Evolutionary conservation across 2,329 filamentous ascomycete genomes (phyloP).

Genomic region (Trichophyton verrucosum): DNA sequence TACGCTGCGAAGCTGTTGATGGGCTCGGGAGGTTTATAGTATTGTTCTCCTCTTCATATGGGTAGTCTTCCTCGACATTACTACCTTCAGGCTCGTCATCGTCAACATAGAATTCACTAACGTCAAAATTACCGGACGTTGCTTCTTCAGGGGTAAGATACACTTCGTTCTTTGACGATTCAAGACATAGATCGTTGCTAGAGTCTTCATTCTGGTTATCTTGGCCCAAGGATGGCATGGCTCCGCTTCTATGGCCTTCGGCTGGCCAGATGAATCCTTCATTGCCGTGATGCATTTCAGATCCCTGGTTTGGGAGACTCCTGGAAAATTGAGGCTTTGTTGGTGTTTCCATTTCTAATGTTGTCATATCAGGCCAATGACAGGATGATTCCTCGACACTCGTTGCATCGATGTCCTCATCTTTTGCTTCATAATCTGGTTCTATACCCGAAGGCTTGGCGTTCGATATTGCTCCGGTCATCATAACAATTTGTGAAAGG

Average conservation of each 20-base stretch:
- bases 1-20: constrained; percentile 14
- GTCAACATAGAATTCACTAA: neutral
- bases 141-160: neutral
- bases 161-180: neutral
- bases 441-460: neutral
- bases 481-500: neutral
- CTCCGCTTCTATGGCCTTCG: neutral
- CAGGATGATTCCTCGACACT: neutral
- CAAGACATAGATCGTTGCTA: neutral
- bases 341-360: neutral
- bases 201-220: neutral
- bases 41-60: neutral
- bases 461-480: neutral
- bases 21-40: constrained; percentile 14
- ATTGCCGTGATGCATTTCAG: no score
- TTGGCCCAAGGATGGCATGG: neutral
- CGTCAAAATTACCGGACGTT: neutral
- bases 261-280: neutral
- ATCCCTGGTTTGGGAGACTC: neutral
- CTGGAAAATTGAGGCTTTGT: neutral
- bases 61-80: neutral
- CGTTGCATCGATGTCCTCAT: neutral
- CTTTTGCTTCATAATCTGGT: neutral
- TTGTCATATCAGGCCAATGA: neutral
- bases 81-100: neutral